Evolutionary conservation across 257 asterid species (phyloP), one percentile per base, ranked within the genome.

Genomic region (Handroanthus guayacan): DNA sequence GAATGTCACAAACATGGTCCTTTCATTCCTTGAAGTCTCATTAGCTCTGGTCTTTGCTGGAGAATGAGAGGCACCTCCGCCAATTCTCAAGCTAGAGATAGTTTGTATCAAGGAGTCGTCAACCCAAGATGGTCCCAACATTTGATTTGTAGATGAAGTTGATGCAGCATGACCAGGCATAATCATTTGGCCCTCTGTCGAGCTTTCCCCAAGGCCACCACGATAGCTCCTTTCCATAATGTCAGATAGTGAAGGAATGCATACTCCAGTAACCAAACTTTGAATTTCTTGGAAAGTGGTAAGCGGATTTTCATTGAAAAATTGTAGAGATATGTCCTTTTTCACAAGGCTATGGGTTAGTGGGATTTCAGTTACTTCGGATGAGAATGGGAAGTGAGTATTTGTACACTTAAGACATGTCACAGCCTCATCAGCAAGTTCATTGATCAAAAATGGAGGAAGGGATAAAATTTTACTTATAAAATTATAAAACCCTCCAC

Each of bases 1-100:
- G 67, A 93, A 93, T 3, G 97, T 91, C 14, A 89, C 83, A 9
- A 93, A 87, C 95, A 93, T 79, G 5, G 95, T 87, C 69, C 93
- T 77, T 0, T 82, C 87, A 25, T 78, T 85, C 9, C 52, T 67
- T 1, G 85, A 70, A 6, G 18, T 16, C 48, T 78, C 83, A 1
- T 25, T 69, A 11, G 72, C 54, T 31, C 37, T 74, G 3, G 73
- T 7, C 25, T 52, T 58, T 50, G 56, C 74, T 44, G 67, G 72
- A 45, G 64, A 36, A 62, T 72, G 45, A 43, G 74, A 4, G 36
- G 44, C 9, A 5, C 67, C 67, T 6, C 69, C 56, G 4, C 13
- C 55, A 7, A 72, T 9, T 25, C 78, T 78, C 63, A 76, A n/a
- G 50, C 74, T 54, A 48, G 83, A 69, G 17, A 80, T 5, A 60